Evolutionary conservation across 441 rosid species (phyloP).

Genomic region (Eruca vesicaria): DNA sequence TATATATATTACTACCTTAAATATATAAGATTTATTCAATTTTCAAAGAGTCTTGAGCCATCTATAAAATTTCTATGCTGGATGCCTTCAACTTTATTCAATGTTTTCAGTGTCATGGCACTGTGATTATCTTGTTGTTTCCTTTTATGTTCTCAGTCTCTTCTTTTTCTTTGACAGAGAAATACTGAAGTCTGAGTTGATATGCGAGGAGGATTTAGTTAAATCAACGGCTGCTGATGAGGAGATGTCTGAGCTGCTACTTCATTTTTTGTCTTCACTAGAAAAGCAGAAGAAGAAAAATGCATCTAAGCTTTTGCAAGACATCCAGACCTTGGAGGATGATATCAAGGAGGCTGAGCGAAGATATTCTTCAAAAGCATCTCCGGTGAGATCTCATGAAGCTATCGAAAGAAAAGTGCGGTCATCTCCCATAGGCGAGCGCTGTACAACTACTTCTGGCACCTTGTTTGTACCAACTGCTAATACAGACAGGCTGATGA

Average conservation of each 20-base stretch:
- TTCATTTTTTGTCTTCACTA: conserved; percentile 53
- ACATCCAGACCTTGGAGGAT: conserved; percentile 57
- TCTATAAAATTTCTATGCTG: conserved; percentile 1
- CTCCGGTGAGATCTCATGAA: conserved; percentile 36
- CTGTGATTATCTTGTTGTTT: conserved; percentile 12
- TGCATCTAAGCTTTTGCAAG: conserved; percentile 53
- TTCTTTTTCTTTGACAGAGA: conserved; percentile 49
- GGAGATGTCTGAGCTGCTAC: conserved; percentile 54
- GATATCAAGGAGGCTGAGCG: conserved; percentile 67
- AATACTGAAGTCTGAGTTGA: conserved; percentile 66
- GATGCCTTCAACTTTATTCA: neutral
- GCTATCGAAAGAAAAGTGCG: conserved; percentile 35
- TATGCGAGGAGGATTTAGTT: conserved; percentile 34
- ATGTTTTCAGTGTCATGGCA: conserved; percentile 5
- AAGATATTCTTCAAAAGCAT: conserved; percentile 41
- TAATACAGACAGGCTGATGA: conserved; percentile 49
- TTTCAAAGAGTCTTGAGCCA: neutral
- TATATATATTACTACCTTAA: neutral
- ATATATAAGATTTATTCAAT: neutral
- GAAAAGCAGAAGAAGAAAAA: conserved; percentile 59
- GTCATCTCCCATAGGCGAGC: conserved; percentile 31
- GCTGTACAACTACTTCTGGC: conserved; percentile 35
- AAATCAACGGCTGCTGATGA: conserved; percentile 43
- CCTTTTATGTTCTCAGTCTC: conserved; percentile 20
- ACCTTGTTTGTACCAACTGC: conserved; percentile 36